Evolutionary conservation across 768 basidiomycete species (phyloP).

Genomic region (Thelephora ganbajun): DNA sequence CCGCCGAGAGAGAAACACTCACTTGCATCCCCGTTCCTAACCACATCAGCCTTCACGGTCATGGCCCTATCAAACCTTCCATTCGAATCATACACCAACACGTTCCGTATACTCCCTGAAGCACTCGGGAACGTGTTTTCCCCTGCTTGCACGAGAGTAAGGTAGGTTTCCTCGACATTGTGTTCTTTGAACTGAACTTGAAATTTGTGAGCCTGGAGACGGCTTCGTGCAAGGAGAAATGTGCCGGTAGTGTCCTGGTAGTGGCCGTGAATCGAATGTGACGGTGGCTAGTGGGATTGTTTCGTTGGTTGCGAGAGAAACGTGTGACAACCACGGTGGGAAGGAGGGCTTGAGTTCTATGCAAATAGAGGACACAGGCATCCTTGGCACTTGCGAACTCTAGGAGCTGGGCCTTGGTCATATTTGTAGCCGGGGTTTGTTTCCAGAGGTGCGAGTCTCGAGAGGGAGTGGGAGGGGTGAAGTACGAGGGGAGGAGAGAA

Average conservation of each 20-base stretch:
- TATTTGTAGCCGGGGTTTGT: too few relatives aligned
- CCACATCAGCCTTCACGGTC: conserved; percentile 10
- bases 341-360: too few relatives aligned
- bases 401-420: too few relatives aligned
- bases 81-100: conserved; percentile 33
- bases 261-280: not conserved
- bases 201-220: conserved; percentile 28
- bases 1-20: conserved; percentile 67
- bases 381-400: too few relatives aligned
- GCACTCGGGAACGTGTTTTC: conserved; percentile 24
- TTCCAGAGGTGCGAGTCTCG: too few relatives aligned
- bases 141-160: conserved; percentile 48
- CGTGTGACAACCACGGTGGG: too few relatives aligned
- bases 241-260: conserved; percentile 50
- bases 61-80: conserved; percentile 19
- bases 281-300: too few relatives aligned
- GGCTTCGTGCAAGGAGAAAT: conserved; percentile 39
- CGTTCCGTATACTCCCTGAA: conserved; percentile 25
- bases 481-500: too few relatives aligned
- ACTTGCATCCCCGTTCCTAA: too few relatives aligned
- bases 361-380: too few relatives aligned
- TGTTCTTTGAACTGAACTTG: conserved; percentile 39
- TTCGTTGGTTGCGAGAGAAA: too few relatives aligned
- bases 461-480: too few relatives aligned
- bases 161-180: conserved; percentile 41